These are phyloP conservation scores for Penicillium digitatum DNA, from an alignment of 2,329 filamentous ascomycete species.

Conservation along the genomic window DNA sequence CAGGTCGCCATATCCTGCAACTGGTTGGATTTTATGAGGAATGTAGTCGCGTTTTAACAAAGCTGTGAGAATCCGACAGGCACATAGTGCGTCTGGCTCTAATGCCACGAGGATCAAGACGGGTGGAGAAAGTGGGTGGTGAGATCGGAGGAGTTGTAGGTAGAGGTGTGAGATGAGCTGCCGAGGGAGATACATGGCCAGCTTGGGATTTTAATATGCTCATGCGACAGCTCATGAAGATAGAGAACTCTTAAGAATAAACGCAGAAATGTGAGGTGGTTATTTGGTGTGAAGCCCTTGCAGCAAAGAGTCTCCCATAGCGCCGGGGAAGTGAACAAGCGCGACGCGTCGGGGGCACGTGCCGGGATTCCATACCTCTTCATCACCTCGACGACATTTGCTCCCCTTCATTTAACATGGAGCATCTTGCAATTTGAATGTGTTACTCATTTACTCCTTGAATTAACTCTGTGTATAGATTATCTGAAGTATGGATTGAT, in stretches of 20 bases:
- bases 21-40: constrained; percentile 92
- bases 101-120: constrained; percentile 89
- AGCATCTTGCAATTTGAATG: neutral
- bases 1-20: constrained; percentile 88
- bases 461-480: neutral
- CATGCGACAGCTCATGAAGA: constrained; percentile 21
- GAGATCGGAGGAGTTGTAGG: constrained; percentile 76
- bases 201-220: constrained; percentile 16
- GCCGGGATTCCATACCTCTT: constrained; percentile 23
- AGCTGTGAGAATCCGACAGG: constrained; percentile 85
- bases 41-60: constrained; percentile 98
- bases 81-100: constrained; percentile 92
- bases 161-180: constrained; percentile 87
- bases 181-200: constrained; percentile 87
- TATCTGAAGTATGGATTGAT: neutral
- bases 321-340: constrained; percentile 15
- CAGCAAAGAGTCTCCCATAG: constrained; percentile 10
- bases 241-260: constrained; percentile 17
- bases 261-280: constrained; percentile 1
- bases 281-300: constrained; percentile 15
- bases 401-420: neutral
- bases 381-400: constrained; percentile 22
- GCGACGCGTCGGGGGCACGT: constrained; percentile 29
- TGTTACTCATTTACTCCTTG: constrained; percentile 1
- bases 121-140: constrained; percentile 85